Percentiles rank a stretch among this genome's conserved stretches.
Conservation (phyloP, 192 early-diverging fungal species). For the Coemansia furcata region DNA sequence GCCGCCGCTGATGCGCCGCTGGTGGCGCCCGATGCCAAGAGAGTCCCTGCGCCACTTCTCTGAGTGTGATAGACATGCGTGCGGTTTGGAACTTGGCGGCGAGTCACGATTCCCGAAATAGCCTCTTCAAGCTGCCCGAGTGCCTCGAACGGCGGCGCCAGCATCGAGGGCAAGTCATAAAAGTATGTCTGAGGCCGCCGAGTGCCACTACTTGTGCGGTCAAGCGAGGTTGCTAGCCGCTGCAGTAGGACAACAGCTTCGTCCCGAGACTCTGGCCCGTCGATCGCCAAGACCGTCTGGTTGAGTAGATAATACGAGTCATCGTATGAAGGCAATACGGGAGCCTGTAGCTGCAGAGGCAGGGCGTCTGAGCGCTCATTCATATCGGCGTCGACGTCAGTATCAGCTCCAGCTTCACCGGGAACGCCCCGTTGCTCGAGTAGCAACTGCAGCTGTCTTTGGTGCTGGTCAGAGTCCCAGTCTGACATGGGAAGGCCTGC, state of each 20-base stretch:
- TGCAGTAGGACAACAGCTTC: constrained; percentile 36
- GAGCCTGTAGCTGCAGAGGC: not conserved
- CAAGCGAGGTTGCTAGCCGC: constrained; percentile 16
- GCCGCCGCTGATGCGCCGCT: constrained; percentile 32
- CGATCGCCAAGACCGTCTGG: not conserved
- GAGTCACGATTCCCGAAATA: constrained; percentile 31
- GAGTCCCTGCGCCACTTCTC: constrained; percentile 8
- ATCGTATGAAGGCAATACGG: constrained; percentile 33
- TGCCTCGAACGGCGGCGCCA: constrained; percentile 34
- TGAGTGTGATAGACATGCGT: constrained; percentile 15
- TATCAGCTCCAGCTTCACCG: not conserved
- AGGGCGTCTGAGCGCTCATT: not conserved
- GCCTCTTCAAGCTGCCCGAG: constrained; percentile 39
- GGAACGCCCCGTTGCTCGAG: constrained; percentile 31
- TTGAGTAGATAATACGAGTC: constrained; percentile 44
- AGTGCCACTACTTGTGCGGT: not conserved
- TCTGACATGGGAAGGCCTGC: not conserved
- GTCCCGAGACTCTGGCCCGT: constrained; percentile 28
- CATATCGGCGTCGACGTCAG: not conserved
- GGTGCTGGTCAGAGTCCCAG: constrained; percentile 43
- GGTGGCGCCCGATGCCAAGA: constrained; percentile 5
- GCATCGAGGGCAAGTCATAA: constrained; percentile 26
- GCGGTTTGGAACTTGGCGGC: constrained; percentile 46
- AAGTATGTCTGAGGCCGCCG: not conserved
- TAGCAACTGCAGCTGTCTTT: constrained; percentile 38